phyloP scores from a whole-genome alignment of 2,329 filamentous ascomycete species.

The Fusarium decemcellulare region DNA sequence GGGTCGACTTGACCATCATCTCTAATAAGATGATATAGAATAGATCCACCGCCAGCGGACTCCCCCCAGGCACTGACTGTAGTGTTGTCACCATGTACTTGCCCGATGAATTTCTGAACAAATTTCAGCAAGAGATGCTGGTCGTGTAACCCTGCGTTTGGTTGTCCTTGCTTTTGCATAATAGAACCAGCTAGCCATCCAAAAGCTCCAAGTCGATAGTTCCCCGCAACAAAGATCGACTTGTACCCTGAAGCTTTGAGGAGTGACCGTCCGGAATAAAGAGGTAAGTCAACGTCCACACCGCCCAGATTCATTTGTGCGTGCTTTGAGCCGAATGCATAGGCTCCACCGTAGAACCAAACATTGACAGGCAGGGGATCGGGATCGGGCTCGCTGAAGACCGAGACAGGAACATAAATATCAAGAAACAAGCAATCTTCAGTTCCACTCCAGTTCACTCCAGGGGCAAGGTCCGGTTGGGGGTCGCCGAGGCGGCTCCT shows the following conservation, averaged over 20 bases:
- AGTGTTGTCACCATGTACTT: conserved; percentile 62
- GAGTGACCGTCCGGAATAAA: not conserved
- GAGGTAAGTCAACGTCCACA: not conserved
- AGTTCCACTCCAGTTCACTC: not conserved
- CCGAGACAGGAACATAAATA: not conserved
- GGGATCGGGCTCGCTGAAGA: not conserved
- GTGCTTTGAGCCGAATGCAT: conserved; percentile 1
- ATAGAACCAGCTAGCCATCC: conserved; percentile 62
- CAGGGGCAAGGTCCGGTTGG: not conserved
- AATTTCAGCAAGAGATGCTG: conserved; percentile 63
- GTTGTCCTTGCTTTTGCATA: conserved; percentile 57
- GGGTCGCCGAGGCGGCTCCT: not conserved
- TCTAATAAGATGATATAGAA: conserved; percentile 61
- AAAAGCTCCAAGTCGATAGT: conserved; percentile 64
- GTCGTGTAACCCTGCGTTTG: conserved; percentile 61
- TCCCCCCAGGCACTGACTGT: conserved; percentile 65
- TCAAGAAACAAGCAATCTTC: conserved; percentile 9
- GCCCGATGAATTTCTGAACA: conserved; percentile 57
- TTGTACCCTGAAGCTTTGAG: not conserved
- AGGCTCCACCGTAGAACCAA: conserved; percentile 4
- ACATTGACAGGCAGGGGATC: not conserved
- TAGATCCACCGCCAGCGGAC: conserved; percentile 65
- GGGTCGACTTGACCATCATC: not conserved
- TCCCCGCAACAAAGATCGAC: conserved; percentile 60
- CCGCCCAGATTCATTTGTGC: no score